Evolutionary conservation across 306 rosid species (phyloP).

Genomic region (Pyrus bretschneideri): DNA sequence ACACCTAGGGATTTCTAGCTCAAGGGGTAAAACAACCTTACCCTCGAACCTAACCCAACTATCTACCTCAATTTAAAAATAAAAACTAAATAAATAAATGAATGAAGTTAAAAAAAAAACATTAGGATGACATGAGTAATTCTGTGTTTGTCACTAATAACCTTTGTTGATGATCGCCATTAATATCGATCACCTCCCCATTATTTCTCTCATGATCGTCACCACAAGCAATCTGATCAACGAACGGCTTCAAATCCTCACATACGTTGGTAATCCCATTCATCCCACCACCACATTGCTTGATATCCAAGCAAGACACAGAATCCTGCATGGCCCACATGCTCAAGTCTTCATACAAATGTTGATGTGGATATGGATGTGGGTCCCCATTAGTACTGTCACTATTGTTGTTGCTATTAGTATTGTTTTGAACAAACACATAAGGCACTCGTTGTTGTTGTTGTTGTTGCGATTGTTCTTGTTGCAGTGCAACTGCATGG

Average conservation of each 20-base stretch:
- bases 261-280: conserved; percentile 18
- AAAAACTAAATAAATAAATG: background rate
- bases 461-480: conserved; percentile 19
- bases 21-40: background rate
- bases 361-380: background rate
- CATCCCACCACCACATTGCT: conserved; percentile 17
- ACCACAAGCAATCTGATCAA: conserved; percentile 15
- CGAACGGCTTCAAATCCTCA: conserved; percentile 30
- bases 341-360: conserved; percentile 45
- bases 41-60: background rate
- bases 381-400: background rate
- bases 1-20: background rate
- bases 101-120: background rate
- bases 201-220: conserved; percentile 15
- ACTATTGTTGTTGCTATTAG: no score
- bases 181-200: conserved; percentile 23
- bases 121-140: background rate
- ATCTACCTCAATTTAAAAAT: background rate
- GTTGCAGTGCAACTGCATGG: conserved; percentile 7
- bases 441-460: background rate
- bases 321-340: conserved; percentile 54
- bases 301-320: conserved; percentile 40
- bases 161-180: conserved; percentile 35
- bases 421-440: background rate
- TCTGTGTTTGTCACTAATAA: conserved; percentile 19